Conservation (phyloP, 2,329 filamentous ascomycete species). For the Monosporascus sp. region DNA sequence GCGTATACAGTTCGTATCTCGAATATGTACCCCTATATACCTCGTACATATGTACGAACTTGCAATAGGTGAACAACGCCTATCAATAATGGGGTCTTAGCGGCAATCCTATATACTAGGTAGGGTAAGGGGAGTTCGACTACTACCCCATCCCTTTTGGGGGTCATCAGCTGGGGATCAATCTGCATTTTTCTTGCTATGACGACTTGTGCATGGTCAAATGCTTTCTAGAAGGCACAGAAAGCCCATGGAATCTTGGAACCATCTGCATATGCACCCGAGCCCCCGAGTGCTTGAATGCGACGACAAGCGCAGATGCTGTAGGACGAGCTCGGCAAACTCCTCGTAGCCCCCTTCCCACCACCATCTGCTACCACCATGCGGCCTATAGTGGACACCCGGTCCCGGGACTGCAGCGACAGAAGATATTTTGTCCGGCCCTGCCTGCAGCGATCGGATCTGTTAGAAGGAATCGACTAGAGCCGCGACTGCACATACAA, state of each 20-base stretch:
- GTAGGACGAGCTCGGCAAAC: not conserved
- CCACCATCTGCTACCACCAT: no score
- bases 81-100: not conserved
- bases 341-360: no score
- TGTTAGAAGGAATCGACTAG: not conserved
- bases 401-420: not conserved
- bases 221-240: not conserved
- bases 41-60: not conserved
- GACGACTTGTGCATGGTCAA: not conserved
- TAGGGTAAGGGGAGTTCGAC: not conserved
- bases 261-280: not conserved
- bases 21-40: not conserved
- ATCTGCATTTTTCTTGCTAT: not conserved
- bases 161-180: not conserved
- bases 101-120: not conserved
- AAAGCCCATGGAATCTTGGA: not conserved
- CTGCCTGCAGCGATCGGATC: not conserved
- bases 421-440: not conserved
- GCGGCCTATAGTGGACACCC: no score
- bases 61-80: not conserved
- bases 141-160: not conserved
- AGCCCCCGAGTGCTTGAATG: not conserved
- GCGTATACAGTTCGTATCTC: no score
- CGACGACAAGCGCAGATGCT: not conserved
- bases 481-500: not conserved